Evolutionary conservation across 306 rosid genomes (phyloP), one percentile per base, ranked within the genome.

Genomic region (Vigna trinervia): DNA sequence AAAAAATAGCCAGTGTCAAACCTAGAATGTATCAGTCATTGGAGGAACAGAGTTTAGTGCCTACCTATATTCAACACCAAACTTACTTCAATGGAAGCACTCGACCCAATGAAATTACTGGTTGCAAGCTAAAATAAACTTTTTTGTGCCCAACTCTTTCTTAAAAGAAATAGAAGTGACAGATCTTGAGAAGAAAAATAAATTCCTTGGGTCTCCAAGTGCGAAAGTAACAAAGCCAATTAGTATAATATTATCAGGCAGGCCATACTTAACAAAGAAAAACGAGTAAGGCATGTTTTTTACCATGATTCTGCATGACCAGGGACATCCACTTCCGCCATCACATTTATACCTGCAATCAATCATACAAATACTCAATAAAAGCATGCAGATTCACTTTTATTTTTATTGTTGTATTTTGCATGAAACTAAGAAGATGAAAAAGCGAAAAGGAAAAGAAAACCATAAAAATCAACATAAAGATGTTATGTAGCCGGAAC

Each of bases 251-350:
- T 6, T 32, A 52, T 50, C 51, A 51, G 9, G 70, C 38, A 51
- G 9, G 70, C 38, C 38, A 70, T 51, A 69, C 45, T 79, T 66
- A 22, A 13, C 46, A 32, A 22, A 3, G 28, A 74, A 79, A 15
- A 65, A 20, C 12, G 75, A 76, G 63, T 39, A 41, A 73, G 14
- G 63, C 48, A 66, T 69, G 57, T 79, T 62, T 22, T 60, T 79
- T 90, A 92, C 99, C 99, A 95, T 63, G 99, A 92, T 80, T 88
- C 84, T 71, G 92, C 97, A 81, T 95, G 99, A 78, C 99, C 97
- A 48, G 99, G 99, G 73, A 95, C 88, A 82, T 95, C 99, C 20
- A 95, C 85, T 81, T 95, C 99, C 48, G 97, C 88, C 99, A 95
- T 90, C 84, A 95, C 89, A 65, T 92, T 88, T 80, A 95, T 89